A percentile compares a stretch with the other conserved stretches of the same genome.
Evolutionary conservation across 306 rosid genomes (phyloP).

Genomic region (Prosopis cineraria): DNA sequence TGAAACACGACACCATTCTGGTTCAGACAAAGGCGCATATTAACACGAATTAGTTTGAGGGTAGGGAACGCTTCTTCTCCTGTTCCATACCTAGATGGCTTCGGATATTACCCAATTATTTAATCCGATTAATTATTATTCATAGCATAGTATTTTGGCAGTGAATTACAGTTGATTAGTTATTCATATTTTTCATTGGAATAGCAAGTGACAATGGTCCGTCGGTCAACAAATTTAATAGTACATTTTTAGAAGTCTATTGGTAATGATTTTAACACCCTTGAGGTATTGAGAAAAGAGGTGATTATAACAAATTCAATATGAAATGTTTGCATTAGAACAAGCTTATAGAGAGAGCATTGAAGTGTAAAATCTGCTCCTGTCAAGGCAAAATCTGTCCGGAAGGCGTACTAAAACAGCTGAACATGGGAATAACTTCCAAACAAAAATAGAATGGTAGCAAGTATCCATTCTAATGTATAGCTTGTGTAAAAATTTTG

Average conservation of each 20-base stretch:
- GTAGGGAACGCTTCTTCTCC: background rate
- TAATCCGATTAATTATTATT: background rate
- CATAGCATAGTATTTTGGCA: background rate
- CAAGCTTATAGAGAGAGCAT: background rate
- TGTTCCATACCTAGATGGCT: constrained; percentile 34
- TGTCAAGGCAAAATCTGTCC: background rate
- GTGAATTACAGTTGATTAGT: background rate
- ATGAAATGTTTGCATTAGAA: background rate
- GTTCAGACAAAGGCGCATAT: constrained; percentile 30
- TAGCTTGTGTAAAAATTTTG: too few species aligned
- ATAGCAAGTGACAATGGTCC: background rate
- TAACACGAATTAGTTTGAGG: constrained; percentile 12
- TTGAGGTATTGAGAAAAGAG: background rate
- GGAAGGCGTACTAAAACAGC: background rate
- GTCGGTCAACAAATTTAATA: background rate
- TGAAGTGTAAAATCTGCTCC: background rate
- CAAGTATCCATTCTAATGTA: too few species aligned
- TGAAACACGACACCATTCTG: background rate
- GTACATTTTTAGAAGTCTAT: background rate
- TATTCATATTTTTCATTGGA: too few species aligned
- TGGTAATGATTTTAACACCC: background rate
- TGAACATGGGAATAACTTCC: background rate
- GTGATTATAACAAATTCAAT: background rate
- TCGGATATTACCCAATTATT: constrained; percentile 24
- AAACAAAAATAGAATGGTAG: background rate